phyloP scores from a whole-genome alignment of 169 alveolate species.

The Plasmodium gonderi region DNA sequence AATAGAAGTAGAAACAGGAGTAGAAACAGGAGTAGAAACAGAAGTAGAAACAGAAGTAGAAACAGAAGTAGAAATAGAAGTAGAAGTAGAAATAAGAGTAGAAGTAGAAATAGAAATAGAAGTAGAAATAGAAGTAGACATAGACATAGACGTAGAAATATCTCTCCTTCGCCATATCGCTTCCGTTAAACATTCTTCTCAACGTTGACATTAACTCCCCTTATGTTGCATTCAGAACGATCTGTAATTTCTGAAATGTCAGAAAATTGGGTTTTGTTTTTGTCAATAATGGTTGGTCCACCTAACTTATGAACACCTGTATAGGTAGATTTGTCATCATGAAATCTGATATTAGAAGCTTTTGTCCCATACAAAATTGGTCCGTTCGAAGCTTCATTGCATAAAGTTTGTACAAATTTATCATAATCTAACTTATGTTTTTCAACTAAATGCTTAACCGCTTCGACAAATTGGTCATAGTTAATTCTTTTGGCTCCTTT shows the following conservation, averaged over 20 bases:
- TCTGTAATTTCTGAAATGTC: constrained; percentile 81
- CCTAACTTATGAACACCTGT: constrained; percentile 92
- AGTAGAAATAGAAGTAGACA: background rate
- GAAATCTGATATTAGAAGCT: constrained; percentile 89
- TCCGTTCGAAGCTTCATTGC: constrained; percentile 84
- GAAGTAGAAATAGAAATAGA: too few species aligned
- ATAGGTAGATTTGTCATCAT: constrained; percentile 89
- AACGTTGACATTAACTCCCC: constrained; percentile 80
- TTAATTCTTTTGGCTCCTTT: constrained; percentile 83
- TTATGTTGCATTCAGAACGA: constrained; percentile 76
- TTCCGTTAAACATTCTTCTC: constrained; percentile 64
- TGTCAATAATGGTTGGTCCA: constrained; percentile 91
- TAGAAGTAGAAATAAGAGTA: too few species aligned
- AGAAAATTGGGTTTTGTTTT: constrained; percentile 78
- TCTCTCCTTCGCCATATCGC: background rate
- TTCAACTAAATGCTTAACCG: constrained; percentile 79
- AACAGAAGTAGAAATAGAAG: too few species aligned
- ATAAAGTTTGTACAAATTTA: constrained; percentile 54
- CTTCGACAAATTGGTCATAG: constrained; percentile 80
- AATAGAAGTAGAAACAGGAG: too few species aligned
- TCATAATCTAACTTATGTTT: constrained; percentile 75
- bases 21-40: too few species aligned
- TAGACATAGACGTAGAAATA: constrained; percentile 12
- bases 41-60: too few species aligned
- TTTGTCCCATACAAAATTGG: constrained; percentile 90